Evolutionary conservation across 495 filamentous ascomycete species (phyloP), one percentile per base, ranked within the genome.

Genomic region (Penicillium fimorum): DNA sequence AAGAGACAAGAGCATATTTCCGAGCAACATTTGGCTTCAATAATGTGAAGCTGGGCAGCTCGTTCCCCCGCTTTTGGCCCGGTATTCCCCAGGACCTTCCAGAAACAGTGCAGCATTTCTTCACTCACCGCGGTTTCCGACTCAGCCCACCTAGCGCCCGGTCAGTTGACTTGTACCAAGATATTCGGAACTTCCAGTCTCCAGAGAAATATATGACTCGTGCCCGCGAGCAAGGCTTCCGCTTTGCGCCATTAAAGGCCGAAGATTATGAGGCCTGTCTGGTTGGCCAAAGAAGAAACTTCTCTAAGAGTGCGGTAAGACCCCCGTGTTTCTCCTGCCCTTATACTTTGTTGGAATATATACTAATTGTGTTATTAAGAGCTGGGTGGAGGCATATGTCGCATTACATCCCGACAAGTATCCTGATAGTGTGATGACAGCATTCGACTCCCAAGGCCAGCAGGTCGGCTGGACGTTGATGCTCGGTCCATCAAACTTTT

Each of bases 401-500:
- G 48, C 29, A n/a, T 65, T 81, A 3, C 60, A 76, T 41, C 74
- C 75, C 0, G 58, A 47, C 2, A 52, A 73, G 18, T 67, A 76
- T 63, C 76, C 78, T 0, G 62, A 68, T 13, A 72, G 73, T 45
- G 69, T 81, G 27, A 78, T 82, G 75, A 63, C 67, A 2, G 79
- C 76, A 2, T 78, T 76, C 47, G 70, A 76, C 27, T 59, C 67
- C 0, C 35, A 70, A 6, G 73, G 72, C 0, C 64, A 64, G 11
- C 79, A 82, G 47, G 69, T 78, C 2, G 79, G 72, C 15, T 82
- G 79, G 79, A 78, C 78, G 1, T 47, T 82, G 29, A 81, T 81
- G 78, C 69, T 79, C 4, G 58, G 65, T 11, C 76, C 71, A 0
- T 47, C 60, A 2, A 27, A 62, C 5, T 25, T 67, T 2, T 49